Evolutionary conservation across 2,329 filamentous ascomycete species (phyloP), one percentile per base, ranked within the genome.

Genomic region (Colletotrichum spinosum): DNA sequence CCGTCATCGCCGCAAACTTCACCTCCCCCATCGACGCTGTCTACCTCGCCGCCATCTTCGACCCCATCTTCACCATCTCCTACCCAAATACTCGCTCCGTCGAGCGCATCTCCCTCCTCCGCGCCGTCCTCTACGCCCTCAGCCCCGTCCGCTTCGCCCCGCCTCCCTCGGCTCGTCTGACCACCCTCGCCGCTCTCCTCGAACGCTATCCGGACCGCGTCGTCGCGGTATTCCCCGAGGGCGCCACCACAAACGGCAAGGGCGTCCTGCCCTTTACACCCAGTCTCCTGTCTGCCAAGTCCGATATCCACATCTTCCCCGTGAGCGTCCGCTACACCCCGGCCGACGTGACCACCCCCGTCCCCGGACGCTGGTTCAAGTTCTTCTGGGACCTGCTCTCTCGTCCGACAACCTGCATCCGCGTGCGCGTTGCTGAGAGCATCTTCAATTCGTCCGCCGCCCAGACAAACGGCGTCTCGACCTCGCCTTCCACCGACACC

Each of bases 11-110:
- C 53, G 91, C 92, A 55, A 96, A 93, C 67, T 96, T 94, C 76
- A 97, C 94, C 39, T 97, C 92, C 9, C 96, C 96, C 8, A 88
- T 99, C 75, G 96, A 99, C 77, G 91, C 94, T 13, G 82, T 99
- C 61, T 99, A 98, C 78, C 89, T 99, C 33, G 93, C 96, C 65
- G 94, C 94, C 68, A 93, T 98, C 73, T 99, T 98, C 82, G 93
- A 97, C 76, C 96, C 96, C 3, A 86, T 99, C 76, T 98, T 99
- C 80, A 97, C 94, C 10, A 83, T 92, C 50, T 93, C 91, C 0
- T 97, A 93, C 77, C 93, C 94, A 0, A 82, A 84, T 65, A 91
- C 89, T 3, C 86, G 88, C 51, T 87, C 89, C 65, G 91, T 99
- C 34, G 88, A 90, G 71, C 90, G 85, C 50, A 88, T 98, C 51